Conservation (phyloP, 257 asterid genomes). For the Penstemon eatonii region DNA sequence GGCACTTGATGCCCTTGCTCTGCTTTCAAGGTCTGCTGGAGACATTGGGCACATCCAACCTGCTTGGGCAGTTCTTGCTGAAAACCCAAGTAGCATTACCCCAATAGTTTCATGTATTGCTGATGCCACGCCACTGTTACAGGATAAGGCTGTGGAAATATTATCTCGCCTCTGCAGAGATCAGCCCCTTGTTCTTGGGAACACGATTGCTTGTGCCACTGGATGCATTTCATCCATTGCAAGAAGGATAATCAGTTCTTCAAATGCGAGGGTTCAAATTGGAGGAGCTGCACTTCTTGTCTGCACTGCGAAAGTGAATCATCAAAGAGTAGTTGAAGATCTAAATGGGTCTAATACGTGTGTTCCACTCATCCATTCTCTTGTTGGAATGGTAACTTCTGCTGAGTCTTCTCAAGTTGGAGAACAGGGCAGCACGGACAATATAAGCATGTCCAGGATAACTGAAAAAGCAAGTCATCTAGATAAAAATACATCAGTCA, state of each 20-base stretch:
- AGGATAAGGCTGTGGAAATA: constrained; percentile 86
- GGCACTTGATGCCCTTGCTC: constrained; percentile 86
- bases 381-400: constrained; percentile 70
- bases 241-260: constrained; percentile 65
- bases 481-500: constrained; percentile 66
- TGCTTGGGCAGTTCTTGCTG: constrained; percentile 92
- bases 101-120: constrained; percentile 85
- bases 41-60: constrained; percentile 63
- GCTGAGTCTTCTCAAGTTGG: constrained; percentile 51
- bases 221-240: constrained; percentile 81
- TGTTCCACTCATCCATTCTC: constrained; percentile 67
- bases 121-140: constrained; percentile 70
- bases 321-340: constrained; percentile 76
- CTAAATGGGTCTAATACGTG: constrained; percentile 60
- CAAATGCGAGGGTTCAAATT: constrained; percentile 61
- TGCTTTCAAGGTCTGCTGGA: constrained; percentile 63
- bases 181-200: constrained; percentile 77
- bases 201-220: constrained; percentile 55
- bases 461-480: constrained; percentile 42
- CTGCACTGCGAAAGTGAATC: constrained; percentile 80
- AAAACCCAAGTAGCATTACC: constrained; percentile 65
- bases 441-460: constrained; percentile 67
- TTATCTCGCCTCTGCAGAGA: constrained; percentile 70
- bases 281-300: constrained; percentile 97
- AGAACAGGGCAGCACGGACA: constrained; percentile 49